These are phyloP conservation scores for Cryptococcus maquisensis DNA, from an alignment of 1,284 basidiomycete genomes.

Conservation along the genomic window DNA sequence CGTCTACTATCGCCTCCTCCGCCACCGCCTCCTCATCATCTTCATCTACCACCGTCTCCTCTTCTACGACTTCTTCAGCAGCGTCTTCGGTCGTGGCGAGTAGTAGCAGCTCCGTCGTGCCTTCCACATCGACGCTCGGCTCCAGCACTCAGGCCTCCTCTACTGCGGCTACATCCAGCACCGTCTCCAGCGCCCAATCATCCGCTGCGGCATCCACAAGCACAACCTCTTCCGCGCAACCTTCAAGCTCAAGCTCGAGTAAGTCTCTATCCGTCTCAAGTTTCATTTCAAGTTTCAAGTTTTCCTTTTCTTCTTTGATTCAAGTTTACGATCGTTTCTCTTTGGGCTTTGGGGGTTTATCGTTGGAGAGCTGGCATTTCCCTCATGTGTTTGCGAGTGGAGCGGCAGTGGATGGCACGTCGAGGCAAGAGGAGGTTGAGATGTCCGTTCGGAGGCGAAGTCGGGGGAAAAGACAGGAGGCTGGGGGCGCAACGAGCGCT, in stretches of 20 bases:
- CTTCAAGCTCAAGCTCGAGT: neutral
- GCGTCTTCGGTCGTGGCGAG: neutral
- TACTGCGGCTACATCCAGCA: no score
- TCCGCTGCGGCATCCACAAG: neutral
- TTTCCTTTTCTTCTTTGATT: neutral
- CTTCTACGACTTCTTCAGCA: neutral
- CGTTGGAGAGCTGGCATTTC: neutral
- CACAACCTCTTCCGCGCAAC: no score
- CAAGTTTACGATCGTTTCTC: neutral
- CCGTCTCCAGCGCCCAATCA: neutral
- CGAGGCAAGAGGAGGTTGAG: neutral
- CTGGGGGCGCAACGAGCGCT: neutral
- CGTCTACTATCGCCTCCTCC: neutral
- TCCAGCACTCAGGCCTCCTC: neutral
- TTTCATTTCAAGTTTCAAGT: neutral
- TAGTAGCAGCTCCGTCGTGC: neutral
- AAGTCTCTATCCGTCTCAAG: no score
- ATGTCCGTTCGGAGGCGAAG: neutral
- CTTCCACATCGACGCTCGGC: neutral
- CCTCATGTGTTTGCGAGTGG: constrained; percentile 5
- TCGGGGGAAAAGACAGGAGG: neutral
- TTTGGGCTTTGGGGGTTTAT: neutral
- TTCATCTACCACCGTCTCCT: neutral
- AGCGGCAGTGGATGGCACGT: neutral
- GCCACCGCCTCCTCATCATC: neutral